A percentile compares a stretch with the other conserved stretches of the same genome.
These are phyloP conservation scores for Benincasa hispida DNA, from an alignment of 306 rosid genomes.

Conservation along the genomic window DNA sequence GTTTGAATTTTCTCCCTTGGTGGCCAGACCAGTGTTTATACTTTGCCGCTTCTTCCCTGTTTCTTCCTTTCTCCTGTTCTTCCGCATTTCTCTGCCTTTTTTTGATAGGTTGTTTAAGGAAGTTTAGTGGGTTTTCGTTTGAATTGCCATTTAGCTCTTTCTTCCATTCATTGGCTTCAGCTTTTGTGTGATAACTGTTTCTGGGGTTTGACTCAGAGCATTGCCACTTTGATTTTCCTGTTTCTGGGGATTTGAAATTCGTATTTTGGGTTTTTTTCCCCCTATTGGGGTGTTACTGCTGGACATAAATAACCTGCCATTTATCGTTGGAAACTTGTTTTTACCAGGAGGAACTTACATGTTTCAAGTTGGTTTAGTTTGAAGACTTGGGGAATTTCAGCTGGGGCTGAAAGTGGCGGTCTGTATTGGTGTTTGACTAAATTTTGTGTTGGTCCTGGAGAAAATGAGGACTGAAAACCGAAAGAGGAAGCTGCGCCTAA, in stretches of 20 bases:
- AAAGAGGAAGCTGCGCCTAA: conserved; percentile 42
- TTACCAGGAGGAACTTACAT: not conserved
- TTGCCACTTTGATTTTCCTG: not conserved
- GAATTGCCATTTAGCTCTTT: not conserved
- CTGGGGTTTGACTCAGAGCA: conserved; percentile 5
- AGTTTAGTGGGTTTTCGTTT: not conserved
- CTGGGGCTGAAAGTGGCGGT: not conserved
- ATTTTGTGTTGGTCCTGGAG: not conserved
- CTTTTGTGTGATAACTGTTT: conserved; percentile 9
- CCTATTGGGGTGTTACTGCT: not conserved
- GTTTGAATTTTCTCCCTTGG: conserved; percentile 2
- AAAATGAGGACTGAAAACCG: conserved; percentile 34
- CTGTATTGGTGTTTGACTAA: not conserved
- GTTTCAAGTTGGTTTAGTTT: not conserved
- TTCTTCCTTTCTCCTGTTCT: conserved; percentile 2
- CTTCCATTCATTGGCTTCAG: conserved; percentile 1
- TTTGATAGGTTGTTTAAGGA: not conserved
- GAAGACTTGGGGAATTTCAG: not conserved
- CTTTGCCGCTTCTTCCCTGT: conserved; percentile 24
- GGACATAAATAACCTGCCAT: not conserved
- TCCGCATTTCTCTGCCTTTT: conserved; percentile 5
- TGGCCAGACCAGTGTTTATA: conserved; percentile 1
- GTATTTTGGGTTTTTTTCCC: not conserved
- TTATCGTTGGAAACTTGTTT: not conserved
- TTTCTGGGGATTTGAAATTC: not conserved